phyloP scores from a whole-genome alignment of 495 filamentous ascomycete genomes.

The Daldinia concentrica region DNA sequence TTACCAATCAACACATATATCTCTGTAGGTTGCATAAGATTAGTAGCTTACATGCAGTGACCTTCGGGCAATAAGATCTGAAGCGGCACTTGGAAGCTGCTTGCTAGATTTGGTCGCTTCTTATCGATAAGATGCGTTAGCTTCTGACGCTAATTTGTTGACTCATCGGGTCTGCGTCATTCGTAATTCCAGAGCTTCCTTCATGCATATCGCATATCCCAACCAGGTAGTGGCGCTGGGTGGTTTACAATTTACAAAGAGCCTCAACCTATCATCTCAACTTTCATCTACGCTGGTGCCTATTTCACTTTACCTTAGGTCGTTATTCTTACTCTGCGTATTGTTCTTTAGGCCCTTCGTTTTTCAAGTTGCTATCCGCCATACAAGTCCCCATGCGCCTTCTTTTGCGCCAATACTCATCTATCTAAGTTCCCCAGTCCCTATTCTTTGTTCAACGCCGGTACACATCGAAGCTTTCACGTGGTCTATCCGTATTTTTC shows the following conservation, averaged over 20 bases:
- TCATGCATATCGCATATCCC: too few relatives aligned
- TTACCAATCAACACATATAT: background rate
- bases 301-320: background rate
- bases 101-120: background rate
- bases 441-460: background rate
- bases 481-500: background rate
- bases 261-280: background rate
- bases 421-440: background rate
- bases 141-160: constrained; percentile 2
- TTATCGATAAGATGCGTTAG: constrained; percentile 10
- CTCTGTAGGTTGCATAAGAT: background rate
- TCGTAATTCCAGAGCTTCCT: background rate
- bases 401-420: background rate
- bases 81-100: background rate
- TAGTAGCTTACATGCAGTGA: too few relatives aligned
- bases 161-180: constrained; percentile 2
- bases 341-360: background rate
- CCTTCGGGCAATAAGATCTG: background rate
- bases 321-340: background rate
- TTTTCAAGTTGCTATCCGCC: background rate
- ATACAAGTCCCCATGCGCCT: background rate
- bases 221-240: background rate
- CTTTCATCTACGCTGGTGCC: background rate
- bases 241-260: constrained; percentile 5
- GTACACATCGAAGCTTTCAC: background rate